Percentiles rank a stretch among this genome's conserved stretches.
Conservation (phyloP, 2,329 filamentous ascomycete genomes). For the Parascedosporium putredinis region DNA sequence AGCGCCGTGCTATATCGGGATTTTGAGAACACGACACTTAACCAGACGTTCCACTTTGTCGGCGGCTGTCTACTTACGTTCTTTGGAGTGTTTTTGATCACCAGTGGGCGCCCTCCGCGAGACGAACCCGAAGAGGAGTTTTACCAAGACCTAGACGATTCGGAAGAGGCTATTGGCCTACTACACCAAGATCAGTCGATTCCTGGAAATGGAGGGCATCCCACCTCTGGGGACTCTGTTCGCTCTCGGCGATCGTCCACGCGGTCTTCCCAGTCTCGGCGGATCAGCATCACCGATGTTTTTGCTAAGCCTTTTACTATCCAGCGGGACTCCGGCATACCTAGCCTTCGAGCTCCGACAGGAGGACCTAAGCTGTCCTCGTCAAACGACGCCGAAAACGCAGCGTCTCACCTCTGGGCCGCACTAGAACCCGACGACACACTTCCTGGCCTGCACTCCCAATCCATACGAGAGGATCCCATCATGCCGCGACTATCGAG, state of each 20-base stretch:
- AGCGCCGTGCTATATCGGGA: slow-evolving; percentile 90
- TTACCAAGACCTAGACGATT: slow-evolving; percentile 40
- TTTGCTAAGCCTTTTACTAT: slow-evolving; percentile 25
- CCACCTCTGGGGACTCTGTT: slow-evolving; percentile 4
- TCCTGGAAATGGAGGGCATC: slow-evolving; percentile 10
- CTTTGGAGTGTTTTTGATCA: slow-evolving; percentile 94
- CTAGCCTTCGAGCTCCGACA: slow-evolving; percentile 23
- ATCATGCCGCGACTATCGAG: not conserved
- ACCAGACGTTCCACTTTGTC: slow-evolving; percentile 73
- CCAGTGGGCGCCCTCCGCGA: slow-evolving; percentile 59
- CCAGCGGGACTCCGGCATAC: slow-evolving; percentile 24
- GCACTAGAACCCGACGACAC: slow-evolving; percentile 21
- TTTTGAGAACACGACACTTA: slow-evolving; percentile 70
- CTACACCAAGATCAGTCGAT: slow-evolving; percentile 34
- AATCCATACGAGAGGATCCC: not conserved
- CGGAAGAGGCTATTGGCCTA: slow-evolving; percentile 55
- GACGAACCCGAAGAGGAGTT: slow-evolving; percentile 44
- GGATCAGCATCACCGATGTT: slow-evolving; percentile 31
- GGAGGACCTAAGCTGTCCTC: not conserved
- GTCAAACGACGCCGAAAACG: slow-evolving; percentile 2
- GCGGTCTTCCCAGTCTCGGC: slow-evolving; percentile 23
- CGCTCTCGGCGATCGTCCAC: slow-evolving; percentile 27
- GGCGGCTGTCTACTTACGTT: slow-evolving; percentile 89
- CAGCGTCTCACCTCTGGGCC: slow-evolving; percentile 20
- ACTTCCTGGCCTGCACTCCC: slow-evolving; percentile 17